Evolutionary conservation across 495 filamentous ascomycete species (phyloP).

Genomic region (Physcia stellaris): DNA sequence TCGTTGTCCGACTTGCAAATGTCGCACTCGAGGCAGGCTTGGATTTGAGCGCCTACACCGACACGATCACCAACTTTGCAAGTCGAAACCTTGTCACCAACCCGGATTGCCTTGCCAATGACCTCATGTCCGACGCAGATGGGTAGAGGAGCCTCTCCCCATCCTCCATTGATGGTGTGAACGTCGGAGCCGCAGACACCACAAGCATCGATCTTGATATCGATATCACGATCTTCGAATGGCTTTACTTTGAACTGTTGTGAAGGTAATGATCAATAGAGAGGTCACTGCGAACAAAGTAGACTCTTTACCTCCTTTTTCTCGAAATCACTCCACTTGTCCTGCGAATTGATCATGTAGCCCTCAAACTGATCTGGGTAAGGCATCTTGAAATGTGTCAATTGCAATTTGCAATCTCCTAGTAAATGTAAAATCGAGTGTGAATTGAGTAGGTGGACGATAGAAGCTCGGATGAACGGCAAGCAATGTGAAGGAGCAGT

Average conservation of each 20-base stretch:
- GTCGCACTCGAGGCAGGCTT: slow-evolving; percentile 55
- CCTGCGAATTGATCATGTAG: slow-evolving; percentile 51
- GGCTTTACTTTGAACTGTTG: slow-evolving; percentile 61
- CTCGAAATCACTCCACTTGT: slow-evolving; percentile 47
- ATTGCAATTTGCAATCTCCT: too few species aligned
- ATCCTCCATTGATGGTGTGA: slow-evolving; percentile 65
- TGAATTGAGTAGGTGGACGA: too few species aligned
- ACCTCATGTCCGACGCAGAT: slow-evolving; percentile 67
- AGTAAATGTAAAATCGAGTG: too few species aligned
- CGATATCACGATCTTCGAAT: slow-evolving; percentile 62
- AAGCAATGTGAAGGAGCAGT: too few species aligned
- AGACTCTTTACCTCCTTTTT: slow-evolving; percentile 42
- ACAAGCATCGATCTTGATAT: slow-evolving; percentile 59
- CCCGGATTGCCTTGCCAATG: slow-evolving; percentile 55
- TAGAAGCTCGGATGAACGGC: too few species aligned
- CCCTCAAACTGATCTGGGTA: slow-evolving; percentile 69
- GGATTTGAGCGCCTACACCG: slow-evolving; percentile 66
- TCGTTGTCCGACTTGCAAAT: slow-evolving; percentile 60
- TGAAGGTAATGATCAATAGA: not conserved
- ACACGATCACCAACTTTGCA: slow-evolving; percentile 66
- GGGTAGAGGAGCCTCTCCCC: slow-evolving; percentile 56
- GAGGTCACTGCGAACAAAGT: not conserved
- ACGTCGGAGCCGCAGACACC: slow-evolving; percentile 72
- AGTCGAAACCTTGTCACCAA: slow-evolving; percentile 50
- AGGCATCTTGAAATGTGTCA: slow-evolving; percentile 50